A percentile compares a stretch with the other conserved stretches of the same genome.
Evolutionary conservation across 78 protist genomes (phyloP).

Genomic region (Trichosphaerium sp.): DNA sequence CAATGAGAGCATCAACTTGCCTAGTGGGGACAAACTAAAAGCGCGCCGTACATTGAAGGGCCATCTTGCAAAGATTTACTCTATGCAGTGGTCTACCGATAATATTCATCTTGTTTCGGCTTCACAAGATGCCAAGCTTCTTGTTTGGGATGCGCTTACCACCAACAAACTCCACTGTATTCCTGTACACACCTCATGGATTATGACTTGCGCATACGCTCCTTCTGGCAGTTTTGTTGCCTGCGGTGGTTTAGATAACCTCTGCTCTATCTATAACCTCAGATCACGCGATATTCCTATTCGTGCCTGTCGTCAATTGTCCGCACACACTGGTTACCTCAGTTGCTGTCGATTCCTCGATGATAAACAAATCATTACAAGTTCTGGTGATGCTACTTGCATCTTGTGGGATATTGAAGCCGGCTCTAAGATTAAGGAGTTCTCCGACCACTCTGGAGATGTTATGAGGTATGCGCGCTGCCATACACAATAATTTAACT

Average conservation of each 20-base stretch:
- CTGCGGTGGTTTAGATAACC: slow-evolving; percentile 94
- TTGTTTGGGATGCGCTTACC: slow-evolving; percentile 88
- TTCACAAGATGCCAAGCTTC: slow-evolving; percentile 90
- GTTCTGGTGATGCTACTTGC: slow-evolving; percentile 79
- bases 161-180: slow-evolving; percentile 74
- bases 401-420: slow-evolving; percentile 90
- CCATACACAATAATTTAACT: background rate
- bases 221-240: slow-evolving; percentile 83
- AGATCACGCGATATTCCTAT: slow-evolving; percentile 44
- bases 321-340: slow-evolving; percentile 82
- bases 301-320: slow-evolving; percentile 60
- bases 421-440: slow-evolving; percentile 44
- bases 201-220: slow-evolving; percentile 95
- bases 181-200: slow-evolving; percentile 86
- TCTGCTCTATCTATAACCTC: slow-evolving; percentile 78
- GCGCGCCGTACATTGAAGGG: slow-evolving; percentile 70
- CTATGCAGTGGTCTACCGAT: slow-evolving; percentile 90
- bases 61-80: slow-evolving; percentile 88
- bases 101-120: slow-evolving; percentile 75
- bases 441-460: slow-evolving; percentile 84
- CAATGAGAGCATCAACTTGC: slow-evolving; percentile 37
- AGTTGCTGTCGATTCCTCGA: slow-evolving; percentile 88
- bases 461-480: slow-evolving; percentile 72
- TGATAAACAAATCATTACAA: slow-evolving; percentile 71
- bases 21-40: slow-evolving; percentile 49